These are phyloP conservation scores for Colletotrichum scovillei DNA, from an alignment of 2,329 filamentous ascomycete species.

Conservation along the genomic window DNA sequence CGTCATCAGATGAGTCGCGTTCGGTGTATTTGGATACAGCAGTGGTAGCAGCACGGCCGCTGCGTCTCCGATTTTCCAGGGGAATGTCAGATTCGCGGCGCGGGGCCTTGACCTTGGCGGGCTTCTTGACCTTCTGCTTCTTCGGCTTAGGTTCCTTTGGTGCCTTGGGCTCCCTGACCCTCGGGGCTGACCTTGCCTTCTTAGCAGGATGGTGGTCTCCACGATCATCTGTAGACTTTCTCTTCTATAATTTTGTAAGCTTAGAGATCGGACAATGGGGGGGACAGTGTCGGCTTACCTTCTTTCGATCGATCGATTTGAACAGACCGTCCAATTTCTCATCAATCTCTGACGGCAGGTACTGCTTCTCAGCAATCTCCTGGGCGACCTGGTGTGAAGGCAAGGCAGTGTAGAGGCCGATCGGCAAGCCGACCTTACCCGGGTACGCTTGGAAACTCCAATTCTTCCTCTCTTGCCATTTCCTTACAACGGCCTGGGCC, in stretches of 20 bases:
- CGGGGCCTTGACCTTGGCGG: conserved; percentile 40
- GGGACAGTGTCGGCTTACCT: conserved; percentile 54
- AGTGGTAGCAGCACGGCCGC: conserved; percentile 53
- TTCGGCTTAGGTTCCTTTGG: conserved; percentile 44
- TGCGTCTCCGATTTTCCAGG: conserved; percentile 63
- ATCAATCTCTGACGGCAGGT: conserved; percentile 80
- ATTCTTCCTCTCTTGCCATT: conserved; percentile 86
- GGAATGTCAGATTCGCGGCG: conserved; percentile 40
- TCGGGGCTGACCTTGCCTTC: conserved; percentile 50
- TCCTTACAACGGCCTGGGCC: conserved; percentile 82
- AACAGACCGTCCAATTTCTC: conserved; percentile 79
- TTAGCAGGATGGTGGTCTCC: conserved; percentile 57
- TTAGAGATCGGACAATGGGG: neutral
- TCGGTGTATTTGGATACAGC: conserved; percentile 62
- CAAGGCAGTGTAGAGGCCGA: conserved; percentile 80
- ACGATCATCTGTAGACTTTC: conserved; percentile 64
- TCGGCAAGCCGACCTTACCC: conserved; percentile 82
- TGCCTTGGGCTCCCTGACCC: conserved; percentile 40
- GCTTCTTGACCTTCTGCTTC: conserved; percentile 40
- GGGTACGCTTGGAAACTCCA: conserved; percentile 90
- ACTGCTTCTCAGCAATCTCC: conserved; percentile 87
- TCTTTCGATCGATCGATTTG: conserved; percentile 77
- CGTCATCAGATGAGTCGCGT: conserved; percentile 67
- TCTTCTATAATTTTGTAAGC: conserved; percentile 60
- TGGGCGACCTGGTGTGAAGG: conserved; percentile 83